Percentiles rank a stretch among this genome's conserved stretches.
Conservation (phyloP, 768 basidiomycete genomes). For the Psilocybe cyanescens region DNA sequence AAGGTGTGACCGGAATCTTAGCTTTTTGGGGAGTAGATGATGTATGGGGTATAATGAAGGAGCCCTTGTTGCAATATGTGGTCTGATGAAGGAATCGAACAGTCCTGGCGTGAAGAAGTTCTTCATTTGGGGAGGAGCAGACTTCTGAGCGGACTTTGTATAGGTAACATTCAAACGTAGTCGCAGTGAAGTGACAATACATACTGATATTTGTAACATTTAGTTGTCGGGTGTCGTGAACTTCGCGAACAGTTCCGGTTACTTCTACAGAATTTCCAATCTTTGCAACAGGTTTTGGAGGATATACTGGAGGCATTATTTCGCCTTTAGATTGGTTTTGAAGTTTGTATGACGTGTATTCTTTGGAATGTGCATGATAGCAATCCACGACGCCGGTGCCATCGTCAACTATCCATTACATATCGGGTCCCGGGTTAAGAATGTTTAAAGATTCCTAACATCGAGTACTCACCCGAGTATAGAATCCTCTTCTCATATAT, state of each 20-base stretch:
- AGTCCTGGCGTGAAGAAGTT: slow-evolving; percentile 56
- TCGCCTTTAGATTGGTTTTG: neutral
- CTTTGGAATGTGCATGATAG: slow-evolving; percentile 40
- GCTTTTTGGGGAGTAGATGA: slow-evolving; percentile 20
- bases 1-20: slow-evolving; percentile 8
- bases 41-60: slow-evolving; percentile 50
- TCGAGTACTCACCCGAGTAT: slow-evolving; percentile 53
- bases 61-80: slow-evolving; percentile 49
- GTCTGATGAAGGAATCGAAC: slow-evolving; percentile 58
- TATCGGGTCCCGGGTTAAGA: neutral
- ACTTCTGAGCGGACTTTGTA: slow-evolving; percentile 32
- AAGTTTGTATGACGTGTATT: slow-evolving; percentile 15
- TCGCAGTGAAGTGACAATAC: slow-evolving; percentile 17
- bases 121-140: slow-evolving; percentile 58
- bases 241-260: slow-evolving; percentile 46
- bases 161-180: neutral
- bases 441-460: neutral
- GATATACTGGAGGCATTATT: slow-evolving; percentile 19
- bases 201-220: slow-evolving; percentile 54
- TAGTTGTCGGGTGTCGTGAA: slow-evolving; percentile 49
- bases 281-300: slow-evolving; percentile 41
- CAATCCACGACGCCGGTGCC: slow-evolving; percentile 79
- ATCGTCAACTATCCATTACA: slow-evolving; percentile 63
- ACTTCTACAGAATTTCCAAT: slow-evolving; percentile 53
- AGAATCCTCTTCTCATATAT: slow-evolving; percentile 60